These are phyloP conservation scores for Helotiales sp. DNA, from an alignment of 2,329 filamentous ascomycete species.

Conservation along the genomic window DNA sequence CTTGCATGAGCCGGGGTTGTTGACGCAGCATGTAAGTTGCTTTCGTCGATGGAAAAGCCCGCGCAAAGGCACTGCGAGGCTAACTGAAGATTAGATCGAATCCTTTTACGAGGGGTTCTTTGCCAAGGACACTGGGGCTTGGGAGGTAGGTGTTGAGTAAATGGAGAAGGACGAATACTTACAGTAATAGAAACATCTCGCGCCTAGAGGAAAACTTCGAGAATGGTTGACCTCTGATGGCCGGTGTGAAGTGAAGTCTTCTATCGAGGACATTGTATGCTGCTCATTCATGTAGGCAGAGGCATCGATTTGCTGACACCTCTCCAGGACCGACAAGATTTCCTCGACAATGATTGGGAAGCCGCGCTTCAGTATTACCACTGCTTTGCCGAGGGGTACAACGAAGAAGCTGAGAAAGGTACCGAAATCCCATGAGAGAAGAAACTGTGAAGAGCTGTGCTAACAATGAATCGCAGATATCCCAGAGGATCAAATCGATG, in stretches of 20 bases:
- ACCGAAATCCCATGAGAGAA: neutral
- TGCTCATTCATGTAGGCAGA: neutral
- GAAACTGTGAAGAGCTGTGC: neutral
- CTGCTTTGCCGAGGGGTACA: neutral
- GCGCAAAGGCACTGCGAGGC: neutral
- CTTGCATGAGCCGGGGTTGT: neutral
- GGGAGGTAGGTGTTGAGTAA: neutral
- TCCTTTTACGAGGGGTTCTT: neutral
- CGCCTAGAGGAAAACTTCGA: neutral
- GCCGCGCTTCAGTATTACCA: neutral
- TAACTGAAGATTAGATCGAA: neutral
- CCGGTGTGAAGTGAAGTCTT: neutral
- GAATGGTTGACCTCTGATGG: neutral
- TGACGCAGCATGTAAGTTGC: neutral
- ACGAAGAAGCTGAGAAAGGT: neutral
- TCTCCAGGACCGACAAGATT: conserved; percentile 1
- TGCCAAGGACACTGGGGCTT: neutral
- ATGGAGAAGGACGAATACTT: neutral
- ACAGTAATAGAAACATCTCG: neutral
- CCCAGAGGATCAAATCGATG: neutral
- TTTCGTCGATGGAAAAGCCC: too few species aligned
- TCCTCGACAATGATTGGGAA: neutral
- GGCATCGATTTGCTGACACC: neutral
- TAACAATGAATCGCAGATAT: neutral
- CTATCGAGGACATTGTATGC: neutral